Evolutionary conservation across 139 green algal genomes (phyloP).

Genomic region (Spirogloea muscicola): DNA sequence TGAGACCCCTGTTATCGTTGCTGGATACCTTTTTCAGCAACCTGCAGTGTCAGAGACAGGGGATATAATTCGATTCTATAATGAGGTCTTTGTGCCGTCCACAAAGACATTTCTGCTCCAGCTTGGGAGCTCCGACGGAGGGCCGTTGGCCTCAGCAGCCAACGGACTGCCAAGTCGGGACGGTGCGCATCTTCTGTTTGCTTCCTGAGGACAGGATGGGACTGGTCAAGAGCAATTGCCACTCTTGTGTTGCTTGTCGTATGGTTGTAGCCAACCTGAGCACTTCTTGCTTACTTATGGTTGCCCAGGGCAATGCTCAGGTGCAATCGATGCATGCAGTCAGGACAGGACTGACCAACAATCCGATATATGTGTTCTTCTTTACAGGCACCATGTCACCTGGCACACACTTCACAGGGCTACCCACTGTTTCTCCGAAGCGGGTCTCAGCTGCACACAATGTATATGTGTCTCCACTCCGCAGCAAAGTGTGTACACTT

Average conservation of each 20-base stretch:
- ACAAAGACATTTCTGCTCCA: conserved; percentile 49
- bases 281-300: not conserved
- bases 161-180: not conserved
- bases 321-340: not conserved
- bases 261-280: not conserved
- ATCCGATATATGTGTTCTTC: not conserved
- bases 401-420: not conserved
- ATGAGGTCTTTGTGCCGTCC: conserved; percentile 70
- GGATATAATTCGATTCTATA: conserved; percentile 93
- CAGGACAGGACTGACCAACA: not conserved
- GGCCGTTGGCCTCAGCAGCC: not conserved
- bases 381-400: not conserved
- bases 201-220: not conserved
- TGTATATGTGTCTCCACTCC: conserved; percentile 49
- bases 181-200: not conserved
- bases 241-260: not conserved
- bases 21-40: not conserved
- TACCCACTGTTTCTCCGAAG: not conserved
- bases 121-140: conserved; percentile 14
- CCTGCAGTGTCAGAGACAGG: conserved; percentile 49
- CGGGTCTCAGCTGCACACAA: conserved; percentile 8
- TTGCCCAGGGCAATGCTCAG: not conserved
- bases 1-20: too few species aligned
- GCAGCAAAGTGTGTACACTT: not conserved
- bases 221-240: not conserved